Evolutionary conservation across 2,329 filamentous ascomycete species (phyloP).

Genomic region (Microdochium nivale): DNA sequence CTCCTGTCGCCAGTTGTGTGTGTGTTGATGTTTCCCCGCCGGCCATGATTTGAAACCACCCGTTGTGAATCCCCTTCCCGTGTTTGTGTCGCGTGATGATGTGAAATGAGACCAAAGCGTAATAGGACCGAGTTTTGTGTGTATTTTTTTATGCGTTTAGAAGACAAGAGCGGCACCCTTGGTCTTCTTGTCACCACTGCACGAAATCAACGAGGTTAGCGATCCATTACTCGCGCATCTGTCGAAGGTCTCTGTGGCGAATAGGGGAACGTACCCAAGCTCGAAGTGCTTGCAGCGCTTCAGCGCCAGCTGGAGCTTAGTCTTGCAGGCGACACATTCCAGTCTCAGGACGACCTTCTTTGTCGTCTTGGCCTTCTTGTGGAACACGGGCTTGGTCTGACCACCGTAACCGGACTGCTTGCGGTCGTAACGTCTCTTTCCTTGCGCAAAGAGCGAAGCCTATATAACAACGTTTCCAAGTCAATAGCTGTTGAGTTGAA

Average conservation of each 20-base stretch:
- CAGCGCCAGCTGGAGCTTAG: constrained; percentile 93
- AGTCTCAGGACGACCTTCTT: constrained; percentile 99
- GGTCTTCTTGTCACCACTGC: constrained; percentile 99
- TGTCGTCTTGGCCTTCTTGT: constrained; percentile 99
- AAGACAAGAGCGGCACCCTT: constrained; percentile 99
- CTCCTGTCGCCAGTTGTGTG: background rate
- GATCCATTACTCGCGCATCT: constrained; percentile 10
- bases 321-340: constrained; percentile 97
- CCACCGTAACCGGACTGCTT: constrained; percentile 99
- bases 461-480: constrained; percentile 19
- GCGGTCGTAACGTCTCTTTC: constrained; percentile 99
- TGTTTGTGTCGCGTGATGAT: background rate
- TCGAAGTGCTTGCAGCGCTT: constrained; percentile 99
- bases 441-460: constrained; percentile 93
- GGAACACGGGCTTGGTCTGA: constrained; percentile 99
- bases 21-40: background rate
- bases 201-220: constrained; percentile 28
- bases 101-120: constrained; percentile 27
- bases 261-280: constrained; percentile 66
- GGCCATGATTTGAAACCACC: background rate
- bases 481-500: background rate
- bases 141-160: constrained; percentile 57
- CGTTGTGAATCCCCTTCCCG: background rate
- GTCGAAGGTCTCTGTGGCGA: constrained; percentile 2
- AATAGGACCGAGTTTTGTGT: constrained; percentile 20